Conservation (phyloP, 495 filamentous ascomycete species). For the Penicillium fimorum region DNA sequence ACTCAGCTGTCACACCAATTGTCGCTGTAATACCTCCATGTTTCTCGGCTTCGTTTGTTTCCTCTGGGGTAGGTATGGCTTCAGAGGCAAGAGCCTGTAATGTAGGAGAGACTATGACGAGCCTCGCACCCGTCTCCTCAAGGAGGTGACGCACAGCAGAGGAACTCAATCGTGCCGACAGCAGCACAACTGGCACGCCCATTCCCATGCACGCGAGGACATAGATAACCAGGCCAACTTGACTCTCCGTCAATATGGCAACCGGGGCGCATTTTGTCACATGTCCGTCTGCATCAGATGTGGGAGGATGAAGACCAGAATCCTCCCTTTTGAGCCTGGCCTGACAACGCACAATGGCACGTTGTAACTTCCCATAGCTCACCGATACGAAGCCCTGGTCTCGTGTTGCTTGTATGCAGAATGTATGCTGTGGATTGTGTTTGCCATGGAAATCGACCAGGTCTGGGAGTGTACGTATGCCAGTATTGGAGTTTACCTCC, state of each 20-base stretch:
- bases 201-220: conserved; percentile 30
- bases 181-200: conserved; percentile 28
- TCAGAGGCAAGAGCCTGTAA: neutral
- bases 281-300: neutral
- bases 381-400: neutral
- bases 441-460: conserved; percentile 26
- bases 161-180: conserved; percentile 34
- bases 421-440: conserved; percentile 22
- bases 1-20: neutral
- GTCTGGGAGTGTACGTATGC: conserved; percentile 7
- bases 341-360: neutral
- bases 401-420: conserved; percentile 24
- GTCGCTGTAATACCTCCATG: neutral
- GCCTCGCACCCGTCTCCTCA: conserved; percentile 18
- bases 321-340: neutral
- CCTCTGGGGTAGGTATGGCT: neutral
- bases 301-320: neutral
- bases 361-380: neutral
- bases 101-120: conserved; percentile 12
- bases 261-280: conserved; percentile 24
- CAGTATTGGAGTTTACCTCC: neutral
- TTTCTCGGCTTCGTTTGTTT: neutral
- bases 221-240: conserved; percentile 32
- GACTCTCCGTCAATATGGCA: conserved; percentile 34
- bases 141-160: conserved; percentile 29